A percentile compares a stretch with the other conserved stretches of the same genome.
Conservation (phyloP, 352 stramenopile genomes). For the Pythium utonaiense region DNA sequence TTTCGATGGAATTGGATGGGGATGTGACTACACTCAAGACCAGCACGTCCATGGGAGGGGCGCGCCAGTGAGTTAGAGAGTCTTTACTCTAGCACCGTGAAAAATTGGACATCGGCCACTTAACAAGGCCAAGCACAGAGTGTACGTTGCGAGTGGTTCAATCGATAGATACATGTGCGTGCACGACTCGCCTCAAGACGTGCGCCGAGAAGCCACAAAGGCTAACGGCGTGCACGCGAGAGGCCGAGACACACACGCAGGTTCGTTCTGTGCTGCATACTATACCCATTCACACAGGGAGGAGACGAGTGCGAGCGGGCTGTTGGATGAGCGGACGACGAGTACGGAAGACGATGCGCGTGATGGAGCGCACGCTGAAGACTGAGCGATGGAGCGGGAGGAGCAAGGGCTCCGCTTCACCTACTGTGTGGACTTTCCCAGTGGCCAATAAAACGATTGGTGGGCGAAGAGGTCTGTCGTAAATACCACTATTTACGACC, state of each 20-base stretch:
- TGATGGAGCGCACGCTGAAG: constrained; percentile 26
- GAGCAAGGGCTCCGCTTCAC: neutral
- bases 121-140: constrained; percentile 77
- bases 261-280: constrained; percentile 66
- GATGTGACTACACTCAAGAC: constrained; percentile 78
- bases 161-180: constrained; percentile 10
- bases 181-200: neutral
- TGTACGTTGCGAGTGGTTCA: constrained; percentile 65
- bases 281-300: constrained; percentile 72
- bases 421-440: too few species aligned
- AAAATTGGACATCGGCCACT: constrained; percentile 86
- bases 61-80: constrained; percentile 73
- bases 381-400: neutral
- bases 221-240: neutral
- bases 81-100: constrained; percentile 64
- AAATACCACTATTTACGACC: constrained; percentile 5
- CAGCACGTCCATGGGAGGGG: constrained; percentile 50
- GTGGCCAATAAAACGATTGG: neutral
- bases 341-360: neutral
- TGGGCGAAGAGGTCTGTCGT: neutral
- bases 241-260: constrained; percentile 8
- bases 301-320: constrained; percentile 35
- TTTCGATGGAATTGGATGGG: too few species aligned
- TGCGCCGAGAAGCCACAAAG: neutral
- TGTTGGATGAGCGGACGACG: constrained; percentile 65